phyloP scores from a whole-genome alignment of 2,329 filamentous ascomycete species.

The Pseudofabraea citricarpa region DNA sequence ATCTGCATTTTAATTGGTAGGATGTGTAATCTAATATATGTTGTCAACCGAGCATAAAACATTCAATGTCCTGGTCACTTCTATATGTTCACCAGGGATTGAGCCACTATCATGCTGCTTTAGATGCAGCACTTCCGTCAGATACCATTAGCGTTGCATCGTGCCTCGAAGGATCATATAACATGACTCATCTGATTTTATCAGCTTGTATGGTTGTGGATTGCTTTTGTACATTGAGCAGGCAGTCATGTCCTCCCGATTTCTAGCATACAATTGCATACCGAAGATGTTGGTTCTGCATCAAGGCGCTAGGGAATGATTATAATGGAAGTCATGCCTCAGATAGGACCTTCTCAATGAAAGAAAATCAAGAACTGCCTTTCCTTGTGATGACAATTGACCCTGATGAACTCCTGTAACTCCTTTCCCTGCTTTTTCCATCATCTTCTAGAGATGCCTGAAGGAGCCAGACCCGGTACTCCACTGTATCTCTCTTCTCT shows the following conservation, averaged over 20 bases:
- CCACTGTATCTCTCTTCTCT: slow-evolving; percentile 82
- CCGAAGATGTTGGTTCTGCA: not conserved
- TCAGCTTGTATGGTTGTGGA: not conserved
- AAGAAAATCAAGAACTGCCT: not conserved
- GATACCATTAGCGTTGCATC: slow-evolving; percentile 17
- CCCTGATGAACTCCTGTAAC: slow-evolving; percentile 7
- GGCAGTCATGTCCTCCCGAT: not conserved
- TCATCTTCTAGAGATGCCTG: slow-evolving; percentile 10
- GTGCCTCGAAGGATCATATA: slow-evolving; percentile 9
- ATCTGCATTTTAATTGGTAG: too few relatives aligned
- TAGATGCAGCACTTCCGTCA: slow-evolving; percentile 6
- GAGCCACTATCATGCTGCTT: slow-evolving; percentile 3
- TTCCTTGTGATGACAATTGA: not conserved
- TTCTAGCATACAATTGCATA: slow-evolving; percentile 1
- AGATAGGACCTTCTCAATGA: not conserved
- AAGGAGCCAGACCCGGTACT: slow-evolving; percentile 53
- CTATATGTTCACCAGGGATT: too few relatives aligned
- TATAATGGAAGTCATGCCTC: not conserved
- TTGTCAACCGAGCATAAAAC: too few relatives aligned
- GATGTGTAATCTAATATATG: too few relatives aligned
- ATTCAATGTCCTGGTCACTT: too few relatives aligned
- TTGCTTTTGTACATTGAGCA: not conserved
- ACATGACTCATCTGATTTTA: not conserved
- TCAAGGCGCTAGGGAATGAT: not conserved
- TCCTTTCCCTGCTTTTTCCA: slow-evolving; percentile 6